Evolutionary conservation across 2,329 filamentous ascomycete species (phyloP).

Genomic region (Trichoderma cornu-damae): DNA sequence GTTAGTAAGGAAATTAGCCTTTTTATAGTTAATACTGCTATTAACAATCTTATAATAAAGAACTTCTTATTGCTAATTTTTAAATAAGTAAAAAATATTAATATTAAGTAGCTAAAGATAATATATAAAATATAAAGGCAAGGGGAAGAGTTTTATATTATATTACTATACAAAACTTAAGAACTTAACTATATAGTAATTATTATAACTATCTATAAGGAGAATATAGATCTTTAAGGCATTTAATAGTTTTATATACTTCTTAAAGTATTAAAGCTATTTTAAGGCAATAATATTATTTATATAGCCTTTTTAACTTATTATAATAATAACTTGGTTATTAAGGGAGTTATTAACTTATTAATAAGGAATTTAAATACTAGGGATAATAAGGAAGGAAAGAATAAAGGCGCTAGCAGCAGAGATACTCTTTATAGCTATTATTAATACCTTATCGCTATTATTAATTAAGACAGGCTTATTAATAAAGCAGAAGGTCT

Average conservation of each 20-base stretch:
- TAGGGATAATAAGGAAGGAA: not conserved
- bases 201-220: not conserved
- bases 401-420: not conserved
- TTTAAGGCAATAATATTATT: conserved; percentile 5
- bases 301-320: conserved; percentile 2
- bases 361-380: not conserved
- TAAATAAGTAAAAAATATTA: conserved; percentile 6
- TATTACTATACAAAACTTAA: not conserved
- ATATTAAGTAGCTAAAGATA: conserved; percentile 4
- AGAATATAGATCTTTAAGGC: not conserved
- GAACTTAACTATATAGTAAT: not conserved
- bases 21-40: not conserved
- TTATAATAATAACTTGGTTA: not conserved
- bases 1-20: not conserved
- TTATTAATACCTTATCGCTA: not conserved
- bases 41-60: conserved; percentile 9
- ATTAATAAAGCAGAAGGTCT: not conserved
- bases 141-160: conserved; percentile 10
- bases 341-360: conserved; percentile 1
- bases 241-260: conserved; percentile 3
- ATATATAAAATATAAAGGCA: too few species aligned
- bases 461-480: not conserved
- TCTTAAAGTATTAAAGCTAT: conserved; percentile 8
- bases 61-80: conserved; percentile 5
- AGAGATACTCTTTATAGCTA: not conserved